A percentile compares a stretch with the other conserved stretches of the same genome.
Conservation (phyloP, 2,329 filamentous ascomycete species). For the Epichloe baconii region DNA sequence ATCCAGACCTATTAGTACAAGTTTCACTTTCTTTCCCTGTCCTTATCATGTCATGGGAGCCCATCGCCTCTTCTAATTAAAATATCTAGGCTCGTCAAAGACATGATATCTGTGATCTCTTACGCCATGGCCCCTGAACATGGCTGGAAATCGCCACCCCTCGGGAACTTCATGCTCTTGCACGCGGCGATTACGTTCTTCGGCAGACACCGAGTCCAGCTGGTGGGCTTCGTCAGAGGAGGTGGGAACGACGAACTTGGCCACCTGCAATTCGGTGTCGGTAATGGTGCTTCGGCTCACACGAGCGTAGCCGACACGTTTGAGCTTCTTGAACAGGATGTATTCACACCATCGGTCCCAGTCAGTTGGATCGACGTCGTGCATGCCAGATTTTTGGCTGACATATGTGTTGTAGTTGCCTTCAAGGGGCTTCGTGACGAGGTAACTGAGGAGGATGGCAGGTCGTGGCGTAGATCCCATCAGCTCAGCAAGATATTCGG, state of each 20-base stretch:
- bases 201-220: conserved; percentile 27
- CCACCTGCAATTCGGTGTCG: conserved; percentile 92
- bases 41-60: background rate
- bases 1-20: background rate
- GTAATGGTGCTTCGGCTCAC: conserved; percentile 86
- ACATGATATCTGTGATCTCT: conserved; percentile 89
- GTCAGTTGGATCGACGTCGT: conserved; percentile 81
- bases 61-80: conserved; percentile 16
- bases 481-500: conserved; percentile 69
- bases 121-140: conserved; percentile 78
- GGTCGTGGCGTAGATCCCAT: conserved; percentile 78
- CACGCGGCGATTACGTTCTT: conserved; percentile 46
- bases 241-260: conserved; percentile 75
- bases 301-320: conserved; percentile 76
- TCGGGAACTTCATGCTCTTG: conserved; percentile 61
- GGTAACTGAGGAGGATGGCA: conserved; percentile 75
- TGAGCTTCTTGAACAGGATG: conserved; percentile 84
- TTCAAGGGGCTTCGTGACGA: conserved; percentile 78
- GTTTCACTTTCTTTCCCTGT: background rate
- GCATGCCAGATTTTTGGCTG: conserved; percentile 75
- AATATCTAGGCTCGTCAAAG: conserved; percentile 81
- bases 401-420: conserved; percentile 98
- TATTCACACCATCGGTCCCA: conserved; percentile 99
- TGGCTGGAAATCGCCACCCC: conserved; percentile 67
- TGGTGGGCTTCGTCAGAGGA: conserved; percentile 39